These are phyloP conservation scores for Aureobasidium sp. DNA, from an alignment of 2,329 filamentous ascomycete genomes.

Conservation along the genomic window DNA sequence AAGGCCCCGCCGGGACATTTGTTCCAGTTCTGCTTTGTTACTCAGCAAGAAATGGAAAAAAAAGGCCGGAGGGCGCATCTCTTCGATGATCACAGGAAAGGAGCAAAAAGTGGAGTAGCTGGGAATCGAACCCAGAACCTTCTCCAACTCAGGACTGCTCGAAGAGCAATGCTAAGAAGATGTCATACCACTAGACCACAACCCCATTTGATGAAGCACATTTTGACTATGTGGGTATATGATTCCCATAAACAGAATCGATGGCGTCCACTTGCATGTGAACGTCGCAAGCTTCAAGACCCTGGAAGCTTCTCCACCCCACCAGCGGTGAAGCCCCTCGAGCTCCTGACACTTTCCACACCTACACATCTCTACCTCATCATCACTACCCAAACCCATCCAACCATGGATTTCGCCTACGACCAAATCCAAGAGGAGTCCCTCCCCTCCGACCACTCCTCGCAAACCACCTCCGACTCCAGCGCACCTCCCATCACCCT, in stretches of 20 bases:
- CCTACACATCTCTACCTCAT: not conserved
- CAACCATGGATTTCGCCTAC: slow-evolving; percentile 85
- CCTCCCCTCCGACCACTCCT: slow-evolving; percentile 35
- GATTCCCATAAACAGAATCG: too few species aligned
- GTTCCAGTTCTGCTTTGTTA: too few species aligned
- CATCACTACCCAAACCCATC: not conserved
- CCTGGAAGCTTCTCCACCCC: not conserved
- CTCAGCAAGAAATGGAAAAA: too few species aligned
- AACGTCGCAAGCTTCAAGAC: not conserved
- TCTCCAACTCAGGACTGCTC: slow-evolving; percentile 5
- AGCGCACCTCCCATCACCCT: slow-evolving; percentile 47
- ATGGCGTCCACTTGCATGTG: not conserved
- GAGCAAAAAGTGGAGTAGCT: slow-evolving; percentile 1
- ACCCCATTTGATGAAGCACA: not conserved
- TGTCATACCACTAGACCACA: slow-evolving; percentile 11
- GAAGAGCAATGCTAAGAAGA: slow-evolving; percentile 6
- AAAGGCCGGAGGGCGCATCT: too few species aligned
- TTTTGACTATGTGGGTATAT: too few species aligned
- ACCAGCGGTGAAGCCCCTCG: not conserved
- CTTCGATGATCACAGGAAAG: too few species aligned
- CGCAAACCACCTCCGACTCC: slow-evolving; percentile 17
- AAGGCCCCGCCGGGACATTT: too few species aligned
- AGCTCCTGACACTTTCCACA: not conserved
- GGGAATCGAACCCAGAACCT: slow-evolving; percentile 11
- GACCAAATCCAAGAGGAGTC: slow-evolving; percentile 89